phyloP scores from a whole-genome alignment of 1,284 basidiomycete genomes.

The Golubevia pallescens region DNA sequence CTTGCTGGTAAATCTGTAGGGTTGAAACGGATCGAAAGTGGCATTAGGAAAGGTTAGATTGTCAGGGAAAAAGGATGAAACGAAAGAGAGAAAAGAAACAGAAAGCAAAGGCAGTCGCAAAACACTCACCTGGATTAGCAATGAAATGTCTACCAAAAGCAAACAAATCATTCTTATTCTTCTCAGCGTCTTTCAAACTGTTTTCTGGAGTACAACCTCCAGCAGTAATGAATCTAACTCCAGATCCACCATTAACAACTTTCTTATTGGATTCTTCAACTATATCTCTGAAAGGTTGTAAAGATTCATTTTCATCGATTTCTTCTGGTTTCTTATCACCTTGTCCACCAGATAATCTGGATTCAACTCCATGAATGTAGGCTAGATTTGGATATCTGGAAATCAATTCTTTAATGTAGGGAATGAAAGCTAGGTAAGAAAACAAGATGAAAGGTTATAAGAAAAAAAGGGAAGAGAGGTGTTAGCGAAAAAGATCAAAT shows the following conservation, averaged over 20 bases:
- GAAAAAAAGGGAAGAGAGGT: constrained; percentile 8
- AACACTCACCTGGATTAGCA: constrained; percentile 64
- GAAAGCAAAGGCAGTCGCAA: neutral
- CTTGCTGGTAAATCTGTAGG: constrained; percentile 69
- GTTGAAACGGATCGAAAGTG: no score
- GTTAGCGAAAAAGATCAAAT: constrained; percentile 5
- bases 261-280: constrained; percentile 32
- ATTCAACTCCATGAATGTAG: constrained; percentile 69
- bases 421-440: constrained; percentile 62
- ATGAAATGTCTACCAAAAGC: constrained; percentile 69
- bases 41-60: constrained; percentile 17
- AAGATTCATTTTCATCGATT: constrained; percentile 16
- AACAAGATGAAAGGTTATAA: constrained; percentile 12
- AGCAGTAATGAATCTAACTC: constrained; percentile 67
- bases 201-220: constrained; percentile 66
- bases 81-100: neutral
- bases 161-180: constrained; percentile 66
- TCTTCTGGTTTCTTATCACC: constrained; percentile 10
- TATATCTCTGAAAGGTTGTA: constrained; percentile 38
- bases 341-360: constrained; percentile 25
- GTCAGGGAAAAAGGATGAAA: constrained; percentile 1
- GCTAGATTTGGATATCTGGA: constrained; percentile 68
- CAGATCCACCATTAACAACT: constrained; percentile 18
- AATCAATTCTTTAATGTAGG: constrained; percentile 47
- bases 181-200: constrained; percentile 45